Conservation (phyloP, 768 basidiomycete species). For the Auricularia sp. region DNA sequence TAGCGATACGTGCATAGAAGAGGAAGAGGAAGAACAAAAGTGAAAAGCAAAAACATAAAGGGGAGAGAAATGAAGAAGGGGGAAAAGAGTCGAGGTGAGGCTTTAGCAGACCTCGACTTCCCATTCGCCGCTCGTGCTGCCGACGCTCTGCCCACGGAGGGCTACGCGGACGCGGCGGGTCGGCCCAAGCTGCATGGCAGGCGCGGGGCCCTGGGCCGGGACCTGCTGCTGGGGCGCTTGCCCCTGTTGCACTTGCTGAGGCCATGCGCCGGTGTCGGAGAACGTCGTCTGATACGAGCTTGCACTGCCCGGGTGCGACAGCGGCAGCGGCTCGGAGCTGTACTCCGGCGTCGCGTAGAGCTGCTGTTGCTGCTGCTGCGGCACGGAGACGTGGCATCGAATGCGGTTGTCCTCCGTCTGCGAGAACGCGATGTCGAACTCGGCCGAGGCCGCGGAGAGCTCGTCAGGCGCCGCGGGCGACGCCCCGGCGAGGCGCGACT, state of each 20-base stretch:
- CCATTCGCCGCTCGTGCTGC: conserved; percentile 60
- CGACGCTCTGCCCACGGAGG: background rate
- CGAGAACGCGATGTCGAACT: background rate
- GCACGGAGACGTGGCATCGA: background rate
- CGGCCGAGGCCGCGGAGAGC: background rate
- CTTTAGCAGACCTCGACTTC: conserved; percentile 47
- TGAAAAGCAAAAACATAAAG: background rate
- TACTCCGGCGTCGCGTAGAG: background rate
- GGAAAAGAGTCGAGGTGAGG: no score
- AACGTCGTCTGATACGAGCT: background rate
- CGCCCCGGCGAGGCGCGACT: background rate
- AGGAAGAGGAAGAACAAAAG: no score
- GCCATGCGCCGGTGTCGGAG: background rate
- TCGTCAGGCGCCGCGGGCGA: background rate
- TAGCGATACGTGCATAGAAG: no score
- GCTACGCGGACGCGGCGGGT: conserved; percentile 50
- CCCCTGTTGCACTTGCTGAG: background rate
- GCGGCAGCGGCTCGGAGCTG: background rate
- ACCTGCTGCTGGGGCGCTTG: background rate
- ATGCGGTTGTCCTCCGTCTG: background rate
- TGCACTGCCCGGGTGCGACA: background rate
- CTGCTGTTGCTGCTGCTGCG: background rate
- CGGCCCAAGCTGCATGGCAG: conserved; percentile 5
- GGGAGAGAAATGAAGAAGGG: background rate
- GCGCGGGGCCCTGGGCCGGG: background rate